Evolutionary conservation across 306 rosid species (phyloP).

Genomic region (Dryas drummondii): DNA sequence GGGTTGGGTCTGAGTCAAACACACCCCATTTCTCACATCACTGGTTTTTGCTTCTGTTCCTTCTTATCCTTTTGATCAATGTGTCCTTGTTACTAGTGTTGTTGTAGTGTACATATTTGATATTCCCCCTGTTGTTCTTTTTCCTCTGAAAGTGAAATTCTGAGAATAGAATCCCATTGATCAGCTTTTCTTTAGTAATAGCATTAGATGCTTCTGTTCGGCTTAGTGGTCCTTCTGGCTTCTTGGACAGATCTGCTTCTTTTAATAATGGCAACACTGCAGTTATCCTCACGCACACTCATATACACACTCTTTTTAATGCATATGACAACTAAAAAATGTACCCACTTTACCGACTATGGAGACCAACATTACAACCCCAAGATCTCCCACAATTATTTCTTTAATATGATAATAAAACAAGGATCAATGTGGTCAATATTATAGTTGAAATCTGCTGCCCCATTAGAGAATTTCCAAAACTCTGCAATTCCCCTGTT

Average conservation of each 20-base stretch:
- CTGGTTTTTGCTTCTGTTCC: background rate
- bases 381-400: background rate
- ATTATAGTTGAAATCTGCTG: background rate
- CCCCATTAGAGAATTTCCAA: background rate
- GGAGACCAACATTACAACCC: slow-evolving; percentile 5
- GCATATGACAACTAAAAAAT: background rate
- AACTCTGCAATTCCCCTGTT: background rate
- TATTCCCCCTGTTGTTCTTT: background rate
- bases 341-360: slow-evolving; percentile 19
- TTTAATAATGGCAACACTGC: background rate
- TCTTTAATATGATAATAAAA: no score
- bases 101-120: slow-evolving; percentile 17
- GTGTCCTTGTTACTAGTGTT: background rate
- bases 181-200: slow-evolving; percentile 9
- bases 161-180: slow-evolving; percentile 27
- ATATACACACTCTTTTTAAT: background rate
- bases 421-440: background rate
- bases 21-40: background rate
- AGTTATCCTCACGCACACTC: slow-evolving; percentile 3
- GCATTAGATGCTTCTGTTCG: slow-evolving; percentile 27
- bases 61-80: background rate
- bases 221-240: slow-evolving; percentile 17
- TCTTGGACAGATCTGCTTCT: background rate
- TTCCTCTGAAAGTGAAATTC: background rate
- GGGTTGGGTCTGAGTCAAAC: slow-evolving; percentile 63